Evolutionary conservation across 768 basidiomycete genomes (phyloP).

Genomic region (Collybia sordida): DNA sequence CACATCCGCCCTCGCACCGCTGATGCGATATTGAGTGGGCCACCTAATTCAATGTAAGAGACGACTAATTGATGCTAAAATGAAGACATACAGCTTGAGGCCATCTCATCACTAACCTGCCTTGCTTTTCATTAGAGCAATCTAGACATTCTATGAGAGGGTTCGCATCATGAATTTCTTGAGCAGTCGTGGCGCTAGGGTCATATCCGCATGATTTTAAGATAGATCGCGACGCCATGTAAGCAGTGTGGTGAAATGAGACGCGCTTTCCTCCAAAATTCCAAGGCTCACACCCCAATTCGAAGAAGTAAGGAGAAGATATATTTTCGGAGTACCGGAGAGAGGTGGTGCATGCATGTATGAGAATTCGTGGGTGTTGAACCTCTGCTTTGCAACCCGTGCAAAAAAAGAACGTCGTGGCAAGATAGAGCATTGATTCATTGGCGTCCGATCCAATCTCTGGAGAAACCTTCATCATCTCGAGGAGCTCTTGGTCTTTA

Average conservation of each 20-base stretch:
- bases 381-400: neutral
- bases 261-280: conserved; percentile 2
- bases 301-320: conserved; percentile 1
- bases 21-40: neutral
- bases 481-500: conserved; percentile 12
- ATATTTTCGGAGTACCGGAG: neutral
- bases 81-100: conserved; percentile 4
- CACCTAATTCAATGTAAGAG: neutral
- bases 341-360: conserved; percentile 8
- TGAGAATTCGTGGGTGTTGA: conserved; percentile 9
- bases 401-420: conserved; percentile 10
- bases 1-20: too few relatives aligned
- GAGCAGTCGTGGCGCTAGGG: neutral
- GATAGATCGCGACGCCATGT: conserved; percentile 1
- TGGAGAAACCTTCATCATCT: conserved; percentile 6
- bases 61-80: neutral
- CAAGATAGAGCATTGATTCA: conserved; percentile 1
- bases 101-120: conserved; percentile 15
- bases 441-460: neutral
- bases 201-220: conserved; percentile 4
- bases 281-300: conserved; percentile 5
- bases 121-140: conserved; percentile 7
- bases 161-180: neutral
- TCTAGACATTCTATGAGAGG: conserved; percentile 9
- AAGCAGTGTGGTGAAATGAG: conserved; percentile 3